Evolutionary conservation across 1,284 basidiomycete species (phyloP), one percentile per base, ranked within the genome.

Genomic region (Phellopilus nigrolimitatus): DNA sequence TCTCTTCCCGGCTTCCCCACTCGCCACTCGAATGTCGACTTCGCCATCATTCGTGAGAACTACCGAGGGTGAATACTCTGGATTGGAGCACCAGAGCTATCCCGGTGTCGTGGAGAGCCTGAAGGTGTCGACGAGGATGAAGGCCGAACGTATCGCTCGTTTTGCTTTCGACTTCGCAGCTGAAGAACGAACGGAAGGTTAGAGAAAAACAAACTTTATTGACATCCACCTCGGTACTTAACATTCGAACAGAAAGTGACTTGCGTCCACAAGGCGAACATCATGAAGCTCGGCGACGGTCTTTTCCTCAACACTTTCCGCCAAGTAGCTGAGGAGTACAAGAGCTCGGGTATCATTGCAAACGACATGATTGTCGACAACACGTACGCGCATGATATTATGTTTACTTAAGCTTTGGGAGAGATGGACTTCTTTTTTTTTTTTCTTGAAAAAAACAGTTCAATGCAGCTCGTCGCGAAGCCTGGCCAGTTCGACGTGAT

Each of bases 281-380:
- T 99, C 78, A 99, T 99, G 97, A 99, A 99, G 74, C 85, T 99
- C 62, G 95, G 95, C 69, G 97, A 99, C 67, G 97, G 97, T 73
- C 84, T 99, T 44, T 99, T 99, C 85, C 81, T 99, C 63, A 97
- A 95, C 74, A 98, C 95, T 25, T 99, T 97, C 86, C 90, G 94
- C 63, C 80, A 83, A 57, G 82, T 99, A 55, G 97, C 95, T 33
- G 91, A 99, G 71, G 88, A 92, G 65, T 99, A 99, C 82, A 91
- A 87, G 73, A 85, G 84, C 56, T 80, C 88, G 52, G 97, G 97
- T 49, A 95, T 99, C 66, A 80, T 84, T 64, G 91, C 80, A 67
- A 95, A 97, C 67, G 90, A 95, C 71, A 99, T 99, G 95, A 99
- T 99, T 59, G 93, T 97, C 60, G 95, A 98, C 72, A 98, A 98